Evolutionary conservation across 768 basidiomycete species (phyloP).

Genomic region (Hirschioporus abietinus): DNA sequence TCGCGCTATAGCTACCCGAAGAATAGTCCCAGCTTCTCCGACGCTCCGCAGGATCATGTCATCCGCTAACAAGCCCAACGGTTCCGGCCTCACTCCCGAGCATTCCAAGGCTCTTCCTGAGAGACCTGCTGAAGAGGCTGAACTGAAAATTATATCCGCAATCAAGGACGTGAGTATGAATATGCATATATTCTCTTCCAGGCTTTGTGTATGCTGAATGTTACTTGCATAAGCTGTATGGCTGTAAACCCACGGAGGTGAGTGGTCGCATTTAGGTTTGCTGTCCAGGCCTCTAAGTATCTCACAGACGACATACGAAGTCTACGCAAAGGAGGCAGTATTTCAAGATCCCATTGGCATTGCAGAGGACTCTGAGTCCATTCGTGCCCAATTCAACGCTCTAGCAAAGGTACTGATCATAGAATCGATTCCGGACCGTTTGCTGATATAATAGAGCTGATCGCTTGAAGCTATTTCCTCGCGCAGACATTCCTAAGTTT

Average conservation of each 20-base stretch:
- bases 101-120: conserved; percentile 34
- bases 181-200: conserved; percentile 8
- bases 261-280: background rate
- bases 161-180: conserved; percentile 40
- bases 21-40: background rate
- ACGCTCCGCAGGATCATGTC: background rate
- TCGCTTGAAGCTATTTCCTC: conserved; percentile 33
- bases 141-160: conserved; percentile 31
- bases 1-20: background rate
- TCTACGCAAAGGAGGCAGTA: conserved; percentile 35
- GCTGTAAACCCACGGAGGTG: conserved; percentile 33
- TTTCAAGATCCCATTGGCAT: conserved; percentile 45
- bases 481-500: conserved; percentile 37
- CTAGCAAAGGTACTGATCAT: conserved; percentile 31
- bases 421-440: background rate
- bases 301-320: conserved; percentile 34
- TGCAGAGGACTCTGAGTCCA: conserved; percentile 33
- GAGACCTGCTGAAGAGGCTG: conserved; percentile 28
- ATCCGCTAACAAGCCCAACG: conserved; percentile 23
- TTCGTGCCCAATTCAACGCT: conserved; percentile 39
- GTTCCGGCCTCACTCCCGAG: conserved; percentile 34
- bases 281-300: background rate
- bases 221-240: conserved; percentile 27
- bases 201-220: conserved; percentile 5
- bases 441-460: conserved; percentile 2